Conservation (phyloP, 202 grass and related monocot genomes). For the Zoysia matrella region DNA sequence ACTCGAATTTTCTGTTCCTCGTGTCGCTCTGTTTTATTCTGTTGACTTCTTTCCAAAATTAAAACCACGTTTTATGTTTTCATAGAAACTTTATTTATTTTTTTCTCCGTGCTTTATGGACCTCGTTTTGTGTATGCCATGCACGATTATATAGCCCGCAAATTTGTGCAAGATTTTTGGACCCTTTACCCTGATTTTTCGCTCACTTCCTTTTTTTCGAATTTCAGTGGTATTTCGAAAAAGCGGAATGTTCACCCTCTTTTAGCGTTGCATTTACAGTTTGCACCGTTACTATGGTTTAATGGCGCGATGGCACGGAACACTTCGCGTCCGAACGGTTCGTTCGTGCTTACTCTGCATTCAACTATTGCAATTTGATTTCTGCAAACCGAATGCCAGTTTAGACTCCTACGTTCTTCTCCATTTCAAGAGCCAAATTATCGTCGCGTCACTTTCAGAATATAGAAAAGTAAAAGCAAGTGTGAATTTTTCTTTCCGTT, state of each 20-base stretch:
- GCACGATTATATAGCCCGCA: not conserved
- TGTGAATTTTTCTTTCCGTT: not conserved
- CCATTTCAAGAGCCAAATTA: no score
- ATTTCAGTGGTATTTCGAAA: conserved; percentile 1
- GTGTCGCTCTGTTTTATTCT: not conserved
- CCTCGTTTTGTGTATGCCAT: not conserved
- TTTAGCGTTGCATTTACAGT: not conserved
- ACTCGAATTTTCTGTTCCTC: not conserved
- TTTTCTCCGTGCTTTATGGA: not conserved
- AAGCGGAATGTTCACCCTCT: not conserved
- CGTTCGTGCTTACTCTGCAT: not conserved
- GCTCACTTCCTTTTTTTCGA: not conserved
- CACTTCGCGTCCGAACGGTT: not conserved
- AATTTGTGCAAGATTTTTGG: conserved; percentile 7
- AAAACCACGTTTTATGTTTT: not conserved
- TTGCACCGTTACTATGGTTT: not conserved
- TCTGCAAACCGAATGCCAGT: not conserved
- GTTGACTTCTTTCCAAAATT: not conserved
- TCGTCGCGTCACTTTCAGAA: not conserved
- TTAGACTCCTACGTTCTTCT: not conserved
- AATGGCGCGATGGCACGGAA: conserved; percentile 1
- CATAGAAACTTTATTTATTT: not conserved
- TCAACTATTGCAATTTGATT: not conserved
- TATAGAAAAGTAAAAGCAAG: not conserved
- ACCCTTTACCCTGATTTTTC: not conserved